Base-by-base conservation (phyloP, 2,329 filamentous ascomycete genomes). In the Paecilomyces sp. region DNA sequence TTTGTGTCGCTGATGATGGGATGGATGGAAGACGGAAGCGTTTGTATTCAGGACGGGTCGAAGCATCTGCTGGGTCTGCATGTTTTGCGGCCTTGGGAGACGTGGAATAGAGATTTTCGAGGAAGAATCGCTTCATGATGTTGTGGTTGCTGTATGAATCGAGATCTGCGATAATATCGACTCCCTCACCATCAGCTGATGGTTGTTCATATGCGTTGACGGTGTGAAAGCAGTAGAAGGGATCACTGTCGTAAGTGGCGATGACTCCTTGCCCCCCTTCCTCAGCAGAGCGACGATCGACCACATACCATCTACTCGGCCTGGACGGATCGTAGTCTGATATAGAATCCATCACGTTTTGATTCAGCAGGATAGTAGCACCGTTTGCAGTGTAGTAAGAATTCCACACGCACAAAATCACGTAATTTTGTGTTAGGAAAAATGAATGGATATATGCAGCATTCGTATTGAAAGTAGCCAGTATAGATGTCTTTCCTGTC, bases 381-480 rank as follows among this genome's bases (percentile, higher is more conserved):
- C 90, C 90, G 9, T 74, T 77, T 65, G 75, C 78, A 1, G 76
- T 80, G 50, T 86, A 80, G 63, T 88, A 85, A 0, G 87, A 81
- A 15, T 85, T 85, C 66, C 89, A 92, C 1, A 94, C 75, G 68
- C 88, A 92, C 3, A 95, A 76, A 0, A 94, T 76, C 1, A 92
- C 84, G 67, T 88, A 89, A 65, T 86, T 84, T 15, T 84, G 76
- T 0, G 89, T 88, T 28, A 95, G 74, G 67, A 91, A 91, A 66
- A 93, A 82, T 8, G 90, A 93, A 75, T 95, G 91, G n/a, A 95
- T 84, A 67, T 94, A 95, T 0, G 89, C 87, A 0, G 88, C 70
- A 2, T 79, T 76, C 3, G 74, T 72, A 0, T 75, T 72, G 61
- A 94, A 83, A 0, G 83, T 86, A 2, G 90, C 90, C 0, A 95